Evolutionary conservation across 345 rosid species (phyloP), one percentile per base, ranked within the genome.

Genomic region (Pistacia integerrima): DNA sequence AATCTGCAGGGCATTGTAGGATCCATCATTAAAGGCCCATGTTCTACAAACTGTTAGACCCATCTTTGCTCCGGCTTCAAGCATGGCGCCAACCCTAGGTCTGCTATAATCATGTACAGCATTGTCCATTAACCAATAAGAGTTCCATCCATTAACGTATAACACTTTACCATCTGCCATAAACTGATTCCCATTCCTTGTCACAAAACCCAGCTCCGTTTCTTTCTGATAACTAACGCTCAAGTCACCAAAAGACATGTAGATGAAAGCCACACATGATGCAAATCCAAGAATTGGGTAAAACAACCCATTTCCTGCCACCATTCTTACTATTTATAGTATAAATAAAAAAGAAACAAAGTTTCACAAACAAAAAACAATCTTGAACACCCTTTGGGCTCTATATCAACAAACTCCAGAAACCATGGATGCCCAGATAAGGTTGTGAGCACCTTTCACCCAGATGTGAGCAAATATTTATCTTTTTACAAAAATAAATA

Each of bases 1-100:
- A 81, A 90, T 83, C 89, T 95, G 98, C 66, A 95, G 98, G 51
- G 98, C 97, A 78, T 95, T 84, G 82, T 93, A 90, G 62, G 86
- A 93, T 55, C 99, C 98, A 76, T 95, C 99, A 79, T 87, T 95
- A 75, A 95, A 95, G 7, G 99, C 99, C 99, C 99, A 95, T 22
- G 97, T 87, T 79, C 99, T 79, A 72, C 98, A 95, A 70, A 95
- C 93, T n/a, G 98, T 88, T 78, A 95, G 89, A 72, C 98, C 99
- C 98, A 95, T 92, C 84, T 88, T 88, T 33, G 97, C 87, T 61
- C 94, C 97, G 70, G 93, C 90, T 67, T 88, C 85, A 76, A 95
- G 85, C 90, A 95, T 90, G 64, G 84, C 89, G 67, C 84, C 74
- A 64, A 91, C 87, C 80, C 88, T 93, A 46, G 86, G 83, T 78